Evolutionary conservation across 1,284 basidiomycete genomes (phyloP).

Genomic region (Amylostereum areolatum): DNA sequence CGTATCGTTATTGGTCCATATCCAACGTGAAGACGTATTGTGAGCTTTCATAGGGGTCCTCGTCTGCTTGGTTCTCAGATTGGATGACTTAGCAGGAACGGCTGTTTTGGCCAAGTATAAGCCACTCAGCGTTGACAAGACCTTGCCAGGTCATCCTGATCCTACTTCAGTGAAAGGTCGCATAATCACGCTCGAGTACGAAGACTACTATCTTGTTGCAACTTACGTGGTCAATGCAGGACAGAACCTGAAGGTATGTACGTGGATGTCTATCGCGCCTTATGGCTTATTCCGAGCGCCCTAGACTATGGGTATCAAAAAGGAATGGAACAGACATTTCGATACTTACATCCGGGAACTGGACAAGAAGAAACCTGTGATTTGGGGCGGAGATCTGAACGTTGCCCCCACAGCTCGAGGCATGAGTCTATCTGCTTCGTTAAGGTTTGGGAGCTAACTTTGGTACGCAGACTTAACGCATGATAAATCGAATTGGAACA

Average conservation of each 20-base stretch:
- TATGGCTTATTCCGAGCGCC: neutral
- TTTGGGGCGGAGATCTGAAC: constrained; percentile 89
- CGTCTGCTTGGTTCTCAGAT: no score
- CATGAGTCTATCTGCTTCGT: constrained; percentile 19
- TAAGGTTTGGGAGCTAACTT: neutral
- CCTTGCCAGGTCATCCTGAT: constrained; percentile 69
- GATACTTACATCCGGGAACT: constrained; percentile 65
- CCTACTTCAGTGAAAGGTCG: constrained; percentile 60
- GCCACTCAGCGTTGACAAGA: constrained; percentile 60
- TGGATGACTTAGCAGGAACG: constrained; percentile 55
- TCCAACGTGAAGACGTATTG: constrained; percentile 72
- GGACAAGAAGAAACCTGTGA: constrained; percentile 75
- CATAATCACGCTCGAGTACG: constrained; percentile 79
- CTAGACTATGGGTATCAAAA: constrained; percentile 69
- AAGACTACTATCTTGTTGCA: constrained; percentile 64
- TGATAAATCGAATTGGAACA: constrained; percentile 71
- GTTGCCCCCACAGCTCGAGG: constrained; percentile 75
- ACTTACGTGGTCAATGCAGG: constrained; percentile 92
- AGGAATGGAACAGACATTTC: constrained; percentile 74
- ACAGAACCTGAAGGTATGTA: constrained; percentile 61
- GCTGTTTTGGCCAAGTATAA: constrained; percentile 78
- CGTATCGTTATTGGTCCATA: constrained; percentile 71
- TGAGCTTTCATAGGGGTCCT: constrained; percentile 25
- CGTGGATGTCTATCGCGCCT: neutral
- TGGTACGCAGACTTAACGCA: constrained; percentile 52